Conservation (phyloP, 345 rosid genomes). For the Populus alba region DNA sequence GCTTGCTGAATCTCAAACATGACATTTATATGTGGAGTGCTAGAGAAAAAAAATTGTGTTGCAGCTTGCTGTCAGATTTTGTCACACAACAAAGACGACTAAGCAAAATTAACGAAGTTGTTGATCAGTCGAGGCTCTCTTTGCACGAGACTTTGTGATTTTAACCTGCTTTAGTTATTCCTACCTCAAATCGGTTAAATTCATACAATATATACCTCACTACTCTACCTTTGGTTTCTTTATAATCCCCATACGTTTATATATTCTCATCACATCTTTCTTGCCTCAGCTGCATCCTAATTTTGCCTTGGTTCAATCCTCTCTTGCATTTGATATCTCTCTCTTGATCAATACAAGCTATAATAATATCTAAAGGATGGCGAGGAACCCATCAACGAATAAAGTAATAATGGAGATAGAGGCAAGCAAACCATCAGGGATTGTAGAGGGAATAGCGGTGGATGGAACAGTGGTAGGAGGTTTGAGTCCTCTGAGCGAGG, state of each 20-base stretch:
- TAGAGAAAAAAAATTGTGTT: slow-evolving; percentile 14
- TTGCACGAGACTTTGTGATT: slow-evolving; percentile 30
- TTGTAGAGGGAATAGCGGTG: slow-evolving; percentile 13
- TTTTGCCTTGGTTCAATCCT: neutral
- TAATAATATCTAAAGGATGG: neutral
- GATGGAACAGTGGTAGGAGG: slow-evolving; percentile 45
- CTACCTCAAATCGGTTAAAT: slow-evolving; percentile 3
- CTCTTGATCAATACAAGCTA: neutral
- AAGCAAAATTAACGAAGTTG: too few species aligned
- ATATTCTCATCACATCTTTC: slow-evolving; percentile 13
- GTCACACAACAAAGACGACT: slow-evolving; percentile 15
- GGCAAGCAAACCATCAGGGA: slow-evolving; percentile 44
- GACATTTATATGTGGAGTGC: neutral
- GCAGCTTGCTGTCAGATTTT: neutral
- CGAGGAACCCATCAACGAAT: slow-evolving; percentile 11
- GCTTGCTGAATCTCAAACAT: too few species aligned
- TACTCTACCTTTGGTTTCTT: slow-evolving; percentile 3
- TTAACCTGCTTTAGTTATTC: slow-evolving; percentile 19
- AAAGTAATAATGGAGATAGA: slow-evolving; percentile 64
- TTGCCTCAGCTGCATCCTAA: neutral
- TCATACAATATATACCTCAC: slow-evolving; percentile 22
- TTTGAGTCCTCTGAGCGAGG: slow-evolving; percentile 75
- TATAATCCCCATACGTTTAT: neutral
- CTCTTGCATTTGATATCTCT: neutral
- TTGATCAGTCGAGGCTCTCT: slow-evolving; percentile 12